phyloP scores from a whole-genome alignment of 2,329 filamentous ascomycete genomes.

The Aureobasidium sp. region DNA sequence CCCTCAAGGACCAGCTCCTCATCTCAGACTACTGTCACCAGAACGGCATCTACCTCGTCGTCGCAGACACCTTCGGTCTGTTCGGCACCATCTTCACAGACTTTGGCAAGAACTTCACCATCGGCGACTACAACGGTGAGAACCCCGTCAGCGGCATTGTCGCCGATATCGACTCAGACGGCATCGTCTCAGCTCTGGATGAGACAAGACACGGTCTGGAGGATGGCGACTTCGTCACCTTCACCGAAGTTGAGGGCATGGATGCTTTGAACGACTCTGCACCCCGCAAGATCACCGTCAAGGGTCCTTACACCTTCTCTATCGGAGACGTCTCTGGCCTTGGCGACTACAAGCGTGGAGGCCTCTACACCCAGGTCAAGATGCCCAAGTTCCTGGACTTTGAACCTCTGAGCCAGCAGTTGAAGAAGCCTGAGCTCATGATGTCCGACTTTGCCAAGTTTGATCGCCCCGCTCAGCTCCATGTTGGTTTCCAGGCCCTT shows the following conservation, averaged over 20 bases:
- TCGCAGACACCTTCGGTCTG: conserved; percentile 83
- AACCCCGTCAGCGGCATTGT: conserved; percentile 81
- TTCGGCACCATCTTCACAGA: conserved; percentile 97
- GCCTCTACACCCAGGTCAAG: conserved; percentile 92
- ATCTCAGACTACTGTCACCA: conserved; percentile 92
- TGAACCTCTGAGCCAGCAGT: conserved; percentile 66
- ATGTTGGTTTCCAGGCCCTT: conserved; percentile 85
- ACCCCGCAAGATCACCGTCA: conserved; percentile 85
- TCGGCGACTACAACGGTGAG: conserved; percentile 86
- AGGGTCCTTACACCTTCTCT: conserved; percentile 92
- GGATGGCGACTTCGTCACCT: conserved; percentile 94
- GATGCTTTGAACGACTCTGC: conserved; percentile 75
- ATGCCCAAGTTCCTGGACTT: conserved; percentile 95
- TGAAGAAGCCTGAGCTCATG: conserved; percentile 82
- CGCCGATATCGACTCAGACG: conserved; percentile 81
- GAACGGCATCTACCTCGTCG: conserved; percentile 85
- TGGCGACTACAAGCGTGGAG: conserved; percentile 80
- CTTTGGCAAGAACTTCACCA: conserved; percentile 88
- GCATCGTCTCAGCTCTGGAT: conserved; percentile 84
- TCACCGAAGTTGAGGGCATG: conserved; percentile 89
- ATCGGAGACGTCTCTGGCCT: conserved; percentile 87
- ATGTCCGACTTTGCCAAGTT: conserved; percentile 98
- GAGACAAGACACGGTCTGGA: conserved; percentile 92
- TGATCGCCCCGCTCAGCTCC: conserved; percentile 84
- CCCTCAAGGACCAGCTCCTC: conserved; percentile 69